phyloP scores from a whole-genome alignment of 192 early-diverging fungal genomes.

The Linnemannia elongata region DNA sequence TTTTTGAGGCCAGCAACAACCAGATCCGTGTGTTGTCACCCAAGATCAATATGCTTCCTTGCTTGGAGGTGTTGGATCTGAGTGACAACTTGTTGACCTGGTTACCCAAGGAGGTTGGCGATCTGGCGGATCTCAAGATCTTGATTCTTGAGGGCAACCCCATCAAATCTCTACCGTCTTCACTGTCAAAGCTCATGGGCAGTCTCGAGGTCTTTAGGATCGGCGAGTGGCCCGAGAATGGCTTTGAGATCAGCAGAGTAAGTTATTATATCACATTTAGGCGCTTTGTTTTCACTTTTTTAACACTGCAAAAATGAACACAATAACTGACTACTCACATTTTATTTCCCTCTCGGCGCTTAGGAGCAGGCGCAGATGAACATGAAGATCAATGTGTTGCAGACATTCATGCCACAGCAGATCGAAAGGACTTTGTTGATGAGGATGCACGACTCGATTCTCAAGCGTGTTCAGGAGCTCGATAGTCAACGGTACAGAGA shows the following conservation, averaged over 20 bases:
- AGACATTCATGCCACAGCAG: conserved; percentile 56
- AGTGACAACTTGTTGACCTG: conserved; percentile 49
- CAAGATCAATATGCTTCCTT: conserved; percentile 55
- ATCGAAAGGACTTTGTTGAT: conserved; percentile 59
- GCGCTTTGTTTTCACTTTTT: not conserved
- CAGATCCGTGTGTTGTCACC: conserved; percentile 62
- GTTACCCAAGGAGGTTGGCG: conserved; percentile 57
- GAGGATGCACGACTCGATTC: conserved; percentile 64
- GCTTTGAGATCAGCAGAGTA: conserved; percentile 57
- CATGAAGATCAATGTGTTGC: conserved; percentile 57
- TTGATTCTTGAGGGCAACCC: conserved; percentile 57
- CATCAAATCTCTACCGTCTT: conserved; percentile 55
- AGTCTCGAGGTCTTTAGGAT: conserved; percentile 58
- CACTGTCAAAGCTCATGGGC: conserved; percentile 53
- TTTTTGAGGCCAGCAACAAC: conserved; percentile 60
- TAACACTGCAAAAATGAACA: no score
- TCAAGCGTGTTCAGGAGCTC: conserved; percentile 60
- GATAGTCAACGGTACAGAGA: conserved; percentile 55
- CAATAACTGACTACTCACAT: not conserved
- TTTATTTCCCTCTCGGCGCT: not conserved
- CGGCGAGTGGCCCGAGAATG: conserved; percentile 61
- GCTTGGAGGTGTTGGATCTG: conserved; percentile 55
- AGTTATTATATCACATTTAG: not conserved
- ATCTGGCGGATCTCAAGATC: conserved; percentile 41
- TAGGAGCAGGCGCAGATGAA: conserved; percentile 51